These are phyloP conservation scores for Lipomyces mesembrius DNA, from an alignment of 805 yeast genomes.

Conservation along the genomic window DNA sequence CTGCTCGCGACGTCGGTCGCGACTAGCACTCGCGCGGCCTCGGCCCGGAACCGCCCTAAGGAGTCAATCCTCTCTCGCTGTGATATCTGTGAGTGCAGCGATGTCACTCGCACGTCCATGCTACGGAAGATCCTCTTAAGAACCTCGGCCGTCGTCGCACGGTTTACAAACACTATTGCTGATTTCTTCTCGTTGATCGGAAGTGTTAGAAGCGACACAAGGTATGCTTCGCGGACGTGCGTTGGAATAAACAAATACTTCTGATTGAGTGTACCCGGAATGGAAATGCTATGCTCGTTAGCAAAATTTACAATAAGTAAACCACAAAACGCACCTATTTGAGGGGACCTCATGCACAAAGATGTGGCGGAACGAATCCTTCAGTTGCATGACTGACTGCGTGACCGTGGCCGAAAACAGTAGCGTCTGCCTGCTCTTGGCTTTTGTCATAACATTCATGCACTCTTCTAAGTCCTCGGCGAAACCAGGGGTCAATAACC, in stretches of 20 bases:
- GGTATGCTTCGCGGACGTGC: constrained; percentile 86
- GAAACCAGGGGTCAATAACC: constrained; percentile 82
- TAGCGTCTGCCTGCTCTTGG: constrained; percentile 71
- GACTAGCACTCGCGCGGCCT: constrained; percentile 87
- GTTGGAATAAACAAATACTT: constrained; percentile 79
- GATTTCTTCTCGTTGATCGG: constrained; percentile 67
- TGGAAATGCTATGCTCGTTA: constrained; percentile 56
- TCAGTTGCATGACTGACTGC: constrained; percentile 81
- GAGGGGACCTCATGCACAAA: constrained; percentile 26
- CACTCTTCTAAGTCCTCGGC: constrained; percentile 77
- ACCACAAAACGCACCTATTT: background rate
- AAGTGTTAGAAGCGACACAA: constrained; percentile 67
- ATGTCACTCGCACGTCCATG: constrained; percentile 79
- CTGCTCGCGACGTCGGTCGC: constrained; percentile 98
- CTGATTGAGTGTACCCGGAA: constrained; percentile 72
- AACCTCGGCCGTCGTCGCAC: constrained; percentile 88
- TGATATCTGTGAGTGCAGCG: constrained; percentile 93
- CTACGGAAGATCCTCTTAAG: constrained; percentile 74
- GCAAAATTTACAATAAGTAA: constrained; percentile 1
- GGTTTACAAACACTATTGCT: constrained; percentile 86
- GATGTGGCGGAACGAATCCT: constrained; percentile 76
- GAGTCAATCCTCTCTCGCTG: constrained; percentile 91
- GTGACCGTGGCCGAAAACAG: constrained; percentile 96
- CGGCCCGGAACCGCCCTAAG: constrained; percentile 88
- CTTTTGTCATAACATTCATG: constrained; percentile 69